Conservation (phyloP, 768 basidiomycete genomes). For the Kwoniella dejecticola region DNA sequence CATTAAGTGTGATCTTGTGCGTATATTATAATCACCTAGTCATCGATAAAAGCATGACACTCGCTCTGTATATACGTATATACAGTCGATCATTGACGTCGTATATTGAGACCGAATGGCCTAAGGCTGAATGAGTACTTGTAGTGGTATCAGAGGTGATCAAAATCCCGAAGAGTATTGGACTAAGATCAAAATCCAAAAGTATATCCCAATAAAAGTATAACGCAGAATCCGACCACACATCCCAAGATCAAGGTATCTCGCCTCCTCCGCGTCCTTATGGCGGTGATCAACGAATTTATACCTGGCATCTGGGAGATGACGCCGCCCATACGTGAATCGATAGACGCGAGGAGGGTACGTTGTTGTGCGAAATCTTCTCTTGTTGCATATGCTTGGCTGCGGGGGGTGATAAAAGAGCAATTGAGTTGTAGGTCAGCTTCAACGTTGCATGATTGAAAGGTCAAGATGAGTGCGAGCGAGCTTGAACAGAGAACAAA, state of each 20-base stretch:
- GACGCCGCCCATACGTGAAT: slow-evolving; percentile 78
- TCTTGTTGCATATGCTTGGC: slow-evolving; percentile 96
- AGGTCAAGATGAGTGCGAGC: too few species aligned
- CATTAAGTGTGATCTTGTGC: too few species aligned
- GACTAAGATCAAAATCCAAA: slow-evolving; percentile 38
- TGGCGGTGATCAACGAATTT: slow-evolving; percentile 86
- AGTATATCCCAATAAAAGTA: slow-evolving; percentile 64
- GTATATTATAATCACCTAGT: too few species aligned
- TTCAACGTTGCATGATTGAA: too few species aligned
- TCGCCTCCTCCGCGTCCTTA: slow-evolving; percentile 82
- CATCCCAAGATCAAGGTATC: slow-evolving; percentile 87
- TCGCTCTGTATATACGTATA: too few species aligned
- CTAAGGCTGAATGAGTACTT: too few species aligned
- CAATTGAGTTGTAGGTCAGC: neutral
- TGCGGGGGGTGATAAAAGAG: slow-evolving; percentile 57
- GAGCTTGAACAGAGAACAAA: too few species aligned
- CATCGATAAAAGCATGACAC: too few species aligned
- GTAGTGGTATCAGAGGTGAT: too few species aligned
- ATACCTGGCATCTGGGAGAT: slow-evolving; percentile 90
- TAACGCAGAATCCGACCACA: slow-evolving; percentile 79
- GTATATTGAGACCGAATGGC: too few species aligned
- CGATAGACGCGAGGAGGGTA: slow-evolving; percentile 71
- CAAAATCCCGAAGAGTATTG: too few species aligned
- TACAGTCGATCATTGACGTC: too few species aligned
- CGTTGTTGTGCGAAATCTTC: slow-evolving; percentile 87